Evolutionary conservation across 352 stramenopile genomes (phyloP), one percentile per base, ranked within the genome.

Genomic region (Globisporangium acanthophoron): DNA sequence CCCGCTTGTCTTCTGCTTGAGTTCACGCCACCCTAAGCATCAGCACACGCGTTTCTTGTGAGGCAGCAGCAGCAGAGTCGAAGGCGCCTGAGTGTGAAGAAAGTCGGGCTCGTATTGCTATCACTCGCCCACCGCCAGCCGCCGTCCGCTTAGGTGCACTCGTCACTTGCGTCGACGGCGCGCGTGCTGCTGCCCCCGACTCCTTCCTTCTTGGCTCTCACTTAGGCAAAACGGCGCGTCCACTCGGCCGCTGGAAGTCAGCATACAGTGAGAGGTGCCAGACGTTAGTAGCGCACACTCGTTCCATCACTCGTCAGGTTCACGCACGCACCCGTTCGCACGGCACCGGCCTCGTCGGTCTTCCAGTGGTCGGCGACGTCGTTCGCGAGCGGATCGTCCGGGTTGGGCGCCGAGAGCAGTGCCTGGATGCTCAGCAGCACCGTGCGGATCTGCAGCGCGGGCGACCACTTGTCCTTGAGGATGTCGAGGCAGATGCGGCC

Each of bases 391-490:
- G 97, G 96, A 73, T 99, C 91, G 80, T 98, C 92, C 43, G 96
- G 96, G 82, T 99, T 99, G 1, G 96, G 96, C 21, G 94, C 95
- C 53, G 86, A 97, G 53, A 99, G 76, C 53, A 99, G 81, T 24
- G 96, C 84, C 71, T 99, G 97, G 70, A 99, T 99, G 64, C 87
- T 98, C 55, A 99, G 76, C 18, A 99, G 78, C 52, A 99, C 96
- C 2, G 96, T 99, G 68, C 96, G 80, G 73, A 99, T 99, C 83
- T 99, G 96, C 45, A 99, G 83, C n/a, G 96, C 96, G 1, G 97
- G 97, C 53, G 92, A 98, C 97, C 97, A 99, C 76, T 99, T 99
- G 80, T 99, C 96, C 74, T 99, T 99, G 58, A 99, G 80, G 70
- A 99, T 99, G 69, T 99, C 97, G 48, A 99, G 85, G 64, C 97